Evolutionary conservation across 768 basidiomycete genomes (phyloP).

Genomic region (Leucocoprinus birnbaumii): DNA sequence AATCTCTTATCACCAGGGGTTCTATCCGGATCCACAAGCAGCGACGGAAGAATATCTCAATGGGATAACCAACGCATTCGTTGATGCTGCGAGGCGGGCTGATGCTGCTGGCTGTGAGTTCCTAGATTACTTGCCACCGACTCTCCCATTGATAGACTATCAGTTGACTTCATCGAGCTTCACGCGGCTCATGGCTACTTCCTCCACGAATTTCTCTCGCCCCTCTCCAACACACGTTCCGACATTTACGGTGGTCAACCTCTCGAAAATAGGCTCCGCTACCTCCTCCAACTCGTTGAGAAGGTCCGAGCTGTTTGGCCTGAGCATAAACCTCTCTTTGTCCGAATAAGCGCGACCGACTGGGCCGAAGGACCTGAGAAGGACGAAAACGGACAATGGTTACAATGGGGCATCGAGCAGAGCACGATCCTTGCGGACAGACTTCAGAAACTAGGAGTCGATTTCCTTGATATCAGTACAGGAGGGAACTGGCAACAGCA

Average conservation of each 20-base stretch:
- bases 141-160: neutral
- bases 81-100: conserved; percentile 48
- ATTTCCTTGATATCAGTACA: conserved; percentile 69
- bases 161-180: conserved; percentile 70
- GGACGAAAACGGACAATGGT: conserved; percentile 55
- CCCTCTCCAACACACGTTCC: conserved; percentile 5
- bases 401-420: conserved; percentile 78
- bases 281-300: neutral
- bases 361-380: conserved; percentile 60
- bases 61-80: conserved; percentile 57
- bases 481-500: conserved; percentile 66
- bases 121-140: neutral
- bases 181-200: conserved; percentile 74
- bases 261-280: conserved; percentile 2
- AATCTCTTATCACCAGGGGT: conserved; percentile 45
- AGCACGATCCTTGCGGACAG: conserved; percentile 54
- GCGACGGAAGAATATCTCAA: conserved; percentile 55
- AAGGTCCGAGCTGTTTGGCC: conserved; percentile 7
- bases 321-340: conserved; percentile 5
- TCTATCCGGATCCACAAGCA: conserved; percentile 54
- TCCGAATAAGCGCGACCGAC: conserved; percentile 62
- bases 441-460: conserved; percentile 61
- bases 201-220: conserved; percentile 52
- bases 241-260: conserved; percentile 6
- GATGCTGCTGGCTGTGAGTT: conserved; percentile 59